Conservation (phyloP, 768 basidiomycete genomes). For the Leccinum subgranulosum region DNA sequence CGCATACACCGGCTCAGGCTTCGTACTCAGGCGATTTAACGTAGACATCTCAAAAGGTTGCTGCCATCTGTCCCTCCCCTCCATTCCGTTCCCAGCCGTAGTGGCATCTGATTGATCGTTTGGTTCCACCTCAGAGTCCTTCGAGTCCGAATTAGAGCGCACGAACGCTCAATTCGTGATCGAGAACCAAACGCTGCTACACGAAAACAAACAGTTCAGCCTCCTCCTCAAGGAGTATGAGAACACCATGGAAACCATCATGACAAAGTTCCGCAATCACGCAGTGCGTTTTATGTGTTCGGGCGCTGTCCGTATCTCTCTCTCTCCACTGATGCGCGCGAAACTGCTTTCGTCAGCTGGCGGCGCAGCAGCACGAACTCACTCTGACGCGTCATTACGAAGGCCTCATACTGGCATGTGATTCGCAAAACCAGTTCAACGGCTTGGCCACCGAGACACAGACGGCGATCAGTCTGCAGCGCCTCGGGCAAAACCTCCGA, state of each 20-base stretch:
- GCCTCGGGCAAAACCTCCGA: constrained; percentile 69
- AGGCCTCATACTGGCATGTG: constrained; percentile 64
- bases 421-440: constrained; percentile 50
- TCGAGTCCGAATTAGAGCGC: constrained; percentile 90
- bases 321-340: constrained; percentile 6
- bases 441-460: constrained; percentile 60
- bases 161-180: constrained; percentile 86
- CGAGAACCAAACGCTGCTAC: constrained; percentile 87
- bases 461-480: constrained; percentile 63
- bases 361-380: constrained; percentile 89
- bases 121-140: constrained; percentile 58
- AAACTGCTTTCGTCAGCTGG: constrained; percentile 48
- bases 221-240: constrained; percentile 92
- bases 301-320: too few species aligned
- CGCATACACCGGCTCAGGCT: constrained; percentile 65
- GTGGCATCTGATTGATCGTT: constrained; percentile 9
- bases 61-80: constrained; percentile 9
- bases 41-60: constrained; percentile 81
- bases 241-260: constrained; percentile 89
- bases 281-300: constrained; percentile 55
- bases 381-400: constrained; percentile 91
- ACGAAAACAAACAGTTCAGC: constrained; percentile 95
- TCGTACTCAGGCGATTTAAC: constrained; percentile 80
- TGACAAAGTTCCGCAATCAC: constrained; percentile 93
- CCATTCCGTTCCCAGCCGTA: background rate